Conservation (phyloP, 73 alveolate species). For the Diophrys appendiculata region DNA sequence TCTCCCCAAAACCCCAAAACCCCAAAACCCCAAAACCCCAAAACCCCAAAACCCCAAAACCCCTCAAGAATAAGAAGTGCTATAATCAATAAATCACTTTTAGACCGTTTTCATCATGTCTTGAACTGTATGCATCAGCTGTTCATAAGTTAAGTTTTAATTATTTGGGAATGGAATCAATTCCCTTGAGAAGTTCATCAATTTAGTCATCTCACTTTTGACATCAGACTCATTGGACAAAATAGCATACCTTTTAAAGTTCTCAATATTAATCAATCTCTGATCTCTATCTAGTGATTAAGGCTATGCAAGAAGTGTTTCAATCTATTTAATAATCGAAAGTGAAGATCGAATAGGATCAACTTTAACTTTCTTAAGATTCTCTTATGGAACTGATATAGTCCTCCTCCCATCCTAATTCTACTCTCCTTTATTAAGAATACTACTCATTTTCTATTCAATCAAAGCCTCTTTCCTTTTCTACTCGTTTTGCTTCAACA, state of each 20-base stretch:
- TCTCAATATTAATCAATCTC: conserved; percentile 33
- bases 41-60: no score
- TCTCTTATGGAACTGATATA: conserved; percentile 33
- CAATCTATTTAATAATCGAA: conserved; percentile 21
- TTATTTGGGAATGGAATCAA: conserved; percentile 20
- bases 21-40: no score
- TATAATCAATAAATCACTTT: no score
- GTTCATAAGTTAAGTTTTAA: conserved; percentile 22
- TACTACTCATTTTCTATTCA: not conserved
- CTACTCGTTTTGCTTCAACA: not conserved
- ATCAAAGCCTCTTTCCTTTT: not conserved
- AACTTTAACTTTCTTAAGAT: conserved; percentile 30
- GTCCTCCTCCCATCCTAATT: conserved; percentile 11
- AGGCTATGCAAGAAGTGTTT: conserved; percentile 18
- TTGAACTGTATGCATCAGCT: conserved; percentile 27
- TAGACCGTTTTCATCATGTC: no score
- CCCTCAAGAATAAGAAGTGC: no score
- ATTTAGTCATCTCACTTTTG: conserved; percentile 47
- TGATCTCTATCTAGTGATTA: conserved; percentile 50
- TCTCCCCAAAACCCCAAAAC: no score
- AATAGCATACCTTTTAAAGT: conserved; percentile 46
- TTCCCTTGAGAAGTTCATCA: conserved; percentile 55
- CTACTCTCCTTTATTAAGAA: conserved; percentile 10
- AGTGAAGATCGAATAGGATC: conserved; percentile 56
- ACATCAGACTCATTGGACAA: conserved; percentile 9